A percentile compares a stretch with the other conserved stretches of the same genome.
These are phyloP conservation scores for Pichia sp. DNA, from an alignment of 1,139 yeast species.

Conservation along the genomic window DNA sequence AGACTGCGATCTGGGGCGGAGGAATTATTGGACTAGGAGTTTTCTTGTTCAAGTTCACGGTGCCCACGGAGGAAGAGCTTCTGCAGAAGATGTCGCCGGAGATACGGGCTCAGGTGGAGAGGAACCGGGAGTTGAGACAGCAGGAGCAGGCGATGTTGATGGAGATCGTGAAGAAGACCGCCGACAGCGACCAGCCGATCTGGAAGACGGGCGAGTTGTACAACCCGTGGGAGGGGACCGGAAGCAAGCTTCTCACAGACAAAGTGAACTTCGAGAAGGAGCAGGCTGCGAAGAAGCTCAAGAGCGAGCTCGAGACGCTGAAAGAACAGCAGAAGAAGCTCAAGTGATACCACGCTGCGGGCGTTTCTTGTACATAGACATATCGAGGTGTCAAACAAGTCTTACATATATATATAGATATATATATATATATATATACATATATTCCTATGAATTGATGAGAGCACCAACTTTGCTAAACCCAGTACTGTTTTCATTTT, in stretches of 20 bases:
- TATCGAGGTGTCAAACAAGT: not conserved
- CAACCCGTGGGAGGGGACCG: slow-evolving; percentile 54
- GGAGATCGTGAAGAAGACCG: slow-evolving; percentile 57
- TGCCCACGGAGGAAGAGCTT: slow-evolving; percentile 80
- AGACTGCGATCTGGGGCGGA: slow-evolving; percentile 42
- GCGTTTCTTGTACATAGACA: not conserved
- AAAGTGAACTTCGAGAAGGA: slow-evolving; percentile 47
- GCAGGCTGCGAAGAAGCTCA: slow-evolving; percentile 43
- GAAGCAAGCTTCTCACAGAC: slow-evolving; percentile 40
- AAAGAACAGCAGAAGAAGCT: slow-evolving; percentile 33
- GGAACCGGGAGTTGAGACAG: slow-evolving; percentile 56
- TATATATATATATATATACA: not conserved
- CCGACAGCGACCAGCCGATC: slow-evolving; percentile 66
- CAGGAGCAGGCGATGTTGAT: slow-evolving; percentile 64
- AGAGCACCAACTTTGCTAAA: not conserved
- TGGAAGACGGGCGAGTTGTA: slow-evolving; percentile 73
- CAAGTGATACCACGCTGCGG: not conserved
- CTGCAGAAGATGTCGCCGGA: slow-evolving; percentile 78
- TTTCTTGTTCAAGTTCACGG: slow-evolving; percentile 60
- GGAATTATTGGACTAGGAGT: slow-evolving; percentile 66
- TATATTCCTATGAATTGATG: no score
- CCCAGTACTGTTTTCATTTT: not conserved
- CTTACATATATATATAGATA: slow-evolving; percentile 12
- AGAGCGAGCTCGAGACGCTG: slow-evolving; percentile 43
- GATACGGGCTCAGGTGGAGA: slow-evolving; percentile 68